Percentiles rank a stretch among this genome's conserved stretches.
phyloP scores from a whole-genome alignment of 192 early-diverging fungal species.

The Dispira simplex region DNA sequence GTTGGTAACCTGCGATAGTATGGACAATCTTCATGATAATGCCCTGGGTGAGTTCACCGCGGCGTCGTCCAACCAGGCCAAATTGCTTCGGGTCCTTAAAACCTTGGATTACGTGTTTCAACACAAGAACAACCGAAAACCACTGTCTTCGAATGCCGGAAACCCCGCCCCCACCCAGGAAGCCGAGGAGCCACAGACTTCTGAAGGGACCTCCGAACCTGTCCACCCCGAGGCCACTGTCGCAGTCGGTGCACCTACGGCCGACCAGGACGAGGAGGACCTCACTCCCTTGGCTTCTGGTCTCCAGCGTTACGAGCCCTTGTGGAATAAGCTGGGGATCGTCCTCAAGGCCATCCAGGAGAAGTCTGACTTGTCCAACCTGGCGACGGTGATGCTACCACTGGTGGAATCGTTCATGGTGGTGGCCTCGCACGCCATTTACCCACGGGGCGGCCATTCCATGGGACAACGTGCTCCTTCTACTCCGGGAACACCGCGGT shows the following conservation, averaged over 20 bases:
- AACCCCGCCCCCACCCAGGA: slow-evolving; percentile 24
- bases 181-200: slow-evolving; percentile 22
- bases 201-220: slow-evolving; percentile 20
- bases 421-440: slow-evolving; percentile 66
- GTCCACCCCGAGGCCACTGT: slow-evolving; percentile 14
- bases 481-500: slow-evolving; percentile 14
- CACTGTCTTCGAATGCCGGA: slow-evolving; percentile 11
- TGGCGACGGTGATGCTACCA: slow-evolving; percentile 85
- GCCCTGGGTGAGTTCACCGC: slow-evolving; percentile 68
- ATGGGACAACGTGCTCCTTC: slow-evolving; percentile 3
- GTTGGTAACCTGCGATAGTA: slow-evolving; percentile 33
- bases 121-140: slow-evolving; percentile 22
- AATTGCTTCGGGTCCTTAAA: slow-evolving; percentile 83
- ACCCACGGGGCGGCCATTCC: slow-evolving; percentile 9
- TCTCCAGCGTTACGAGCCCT: slow-evolving; percentile 30
- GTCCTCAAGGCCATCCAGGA: slow-evolving; percentile 58
- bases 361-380: slow-evolving; percentile 67
- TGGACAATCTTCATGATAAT: slow-evolving; percentile 55
- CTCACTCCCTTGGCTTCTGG: neutral
- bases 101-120: slow-evolving; percentile 83
- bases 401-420: slow-evolving; percentile 98
- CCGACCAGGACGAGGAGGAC: slow-evolving; percentile 28
- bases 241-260: slow-evolving; percentile 32
- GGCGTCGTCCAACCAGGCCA: slow-evolving; percentile 78
- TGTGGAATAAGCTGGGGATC: slow-evolving; percentile 68